Evolutionary conservation across 2,329 filamentous ascomycete species (phyloP).

Genomic region (Penicillium sp.): DNA sequence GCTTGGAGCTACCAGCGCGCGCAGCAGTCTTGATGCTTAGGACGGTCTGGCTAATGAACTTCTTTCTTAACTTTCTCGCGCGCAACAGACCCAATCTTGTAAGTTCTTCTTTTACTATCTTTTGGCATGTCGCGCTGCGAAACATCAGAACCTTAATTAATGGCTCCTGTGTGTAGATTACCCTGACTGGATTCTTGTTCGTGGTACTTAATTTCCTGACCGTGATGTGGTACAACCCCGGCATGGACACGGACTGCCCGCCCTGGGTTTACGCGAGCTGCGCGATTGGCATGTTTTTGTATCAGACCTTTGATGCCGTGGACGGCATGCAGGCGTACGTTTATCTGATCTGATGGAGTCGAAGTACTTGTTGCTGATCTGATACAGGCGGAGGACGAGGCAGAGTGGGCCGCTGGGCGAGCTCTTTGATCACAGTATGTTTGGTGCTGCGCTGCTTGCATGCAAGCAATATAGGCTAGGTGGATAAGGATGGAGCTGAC

Average conservation of each 20-base stretch:
- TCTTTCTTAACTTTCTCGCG: slow-evolving; percentile 13
- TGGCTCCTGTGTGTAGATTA: slow-evolving; percentile 64
- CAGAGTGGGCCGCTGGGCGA: slow-evolving; percentile 95
- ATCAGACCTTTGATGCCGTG: slow-evolving; percentile 98
- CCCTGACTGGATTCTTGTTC: slow-evolving; percentile 87
- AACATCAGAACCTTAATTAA: slow-evolving; percentile 1
- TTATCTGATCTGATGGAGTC: slow-evolving; percentile 3
- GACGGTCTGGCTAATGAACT: slow-evolving; percentile 18
- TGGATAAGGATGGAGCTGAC: slow-evolving; percentile 6
- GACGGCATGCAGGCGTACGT: slow-evolving; percentile 91
- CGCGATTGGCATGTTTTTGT: slow-evolving; percentile 87
- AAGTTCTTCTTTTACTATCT: slow-evolving; percentile 33
- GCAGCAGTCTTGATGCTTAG: not conserved
- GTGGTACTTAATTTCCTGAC: slow-evolving; percentile 89
- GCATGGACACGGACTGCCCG: slow-evolving; percentile 89
- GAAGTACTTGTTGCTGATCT: slow-evolving; percentile 20
- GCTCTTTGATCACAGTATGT: slow-evolving; percentile 87
- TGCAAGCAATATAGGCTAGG: not conserved
- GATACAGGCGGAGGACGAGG: slow-evolving; percentile 74
- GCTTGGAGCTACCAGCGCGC: not conserved
- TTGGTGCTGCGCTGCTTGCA: not conserved
- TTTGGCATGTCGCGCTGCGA: not conserved
- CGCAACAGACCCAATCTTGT: slow-evolving; percentile 56
- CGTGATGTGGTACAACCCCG: slow-evolving; percentile 94
- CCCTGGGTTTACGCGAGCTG: slow-evolving; percentile 94